phyloP scores from a whole-genome alignment of 495 filamentous ascomycete species.

The Massariosphaeria phaeospora region DNA sequence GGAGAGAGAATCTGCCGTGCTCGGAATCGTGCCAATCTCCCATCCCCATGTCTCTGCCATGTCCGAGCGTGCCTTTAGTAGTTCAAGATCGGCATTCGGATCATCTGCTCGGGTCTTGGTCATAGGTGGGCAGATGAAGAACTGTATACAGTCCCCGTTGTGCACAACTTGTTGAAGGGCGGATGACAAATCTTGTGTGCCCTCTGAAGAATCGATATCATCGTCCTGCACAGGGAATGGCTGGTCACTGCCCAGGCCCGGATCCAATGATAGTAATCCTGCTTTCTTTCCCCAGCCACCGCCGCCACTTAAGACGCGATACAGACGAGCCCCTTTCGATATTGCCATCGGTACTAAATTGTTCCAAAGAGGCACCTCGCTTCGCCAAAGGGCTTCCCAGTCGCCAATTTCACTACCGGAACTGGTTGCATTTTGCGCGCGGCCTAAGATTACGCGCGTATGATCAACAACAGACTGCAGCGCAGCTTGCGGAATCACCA shows the following conservation, averaged over 20 bases:
- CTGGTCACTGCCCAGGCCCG: constrained; percentile 44
- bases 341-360: constrained; percentile 17
- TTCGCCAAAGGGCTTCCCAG: constrained; percentile 15
- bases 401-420: neutral
- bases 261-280: constrained; percentile 77
- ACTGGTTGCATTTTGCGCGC: neutral
- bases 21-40: constrained; percentile 26
- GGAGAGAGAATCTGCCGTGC: constrained; percentile 16
- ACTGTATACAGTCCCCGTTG: constrained; percentile 31
- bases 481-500: constrained; percentile 44
- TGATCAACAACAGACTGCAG: neutral
- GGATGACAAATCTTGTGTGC: constrained; percentile 16
- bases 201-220: no score
- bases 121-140: constrained; percentile 14
- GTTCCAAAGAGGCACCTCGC: constrained; percentile 12
- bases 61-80: neutral
- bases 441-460: neutral
- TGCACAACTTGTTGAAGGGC: constrained; percentile 25
- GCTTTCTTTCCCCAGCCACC: constrained; percentile 87
- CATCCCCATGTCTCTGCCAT: neutral
- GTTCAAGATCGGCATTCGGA: neutral
- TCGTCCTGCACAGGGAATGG: neutral
- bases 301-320: constrained; percentile 64
- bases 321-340: constrained; percentile 34
- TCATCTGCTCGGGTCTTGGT: neutral